Percentiles rank a stretch among this genome's conserved stretches.
Evolutionary conservation across 306 rosid genomes (phyloP).

Genomic region (Vigna hirtella): DNA sequence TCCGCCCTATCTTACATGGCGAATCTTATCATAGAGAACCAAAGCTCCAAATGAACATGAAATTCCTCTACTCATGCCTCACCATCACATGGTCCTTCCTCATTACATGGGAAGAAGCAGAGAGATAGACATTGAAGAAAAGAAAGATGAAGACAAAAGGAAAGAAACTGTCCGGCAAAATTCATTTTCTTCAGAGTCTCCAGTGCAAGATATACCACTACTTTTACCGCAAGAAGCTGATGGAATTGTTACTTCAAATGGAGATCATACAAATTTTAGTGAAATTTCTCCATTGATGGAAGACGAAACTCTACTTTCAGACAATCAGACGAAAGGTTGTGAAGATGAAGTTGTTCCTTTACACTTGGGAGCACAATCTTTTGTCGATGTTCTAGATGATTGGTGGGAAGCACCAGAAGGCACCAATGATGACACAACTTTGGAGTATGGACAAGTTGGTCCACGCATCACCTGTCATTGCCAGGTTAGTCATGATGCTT

Average conservation of each 20-base stretch:
- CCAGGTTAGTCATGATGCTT: conserved; percentile 70
- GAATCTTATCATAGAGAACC: conserved; percentile 68
- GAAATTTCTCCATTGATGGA: conserved; percentile 36
- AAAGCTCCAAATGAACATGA: conserved; percentile 91
- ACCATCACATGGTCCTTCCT: conserved; percentile 98
- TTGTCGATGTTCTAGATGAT: conserved; percentile 56
- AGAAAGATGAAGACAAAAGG: conserved; percentile 45
- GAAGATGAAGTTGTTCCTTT: conserved; percentile 54
- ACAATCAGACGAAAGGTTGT: conserved; percentile 45
- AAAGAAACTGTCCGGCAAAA: conserved; percentile 54
- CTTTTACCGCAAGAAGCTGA: conserved; percentile 75
- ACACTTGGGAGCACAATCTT: conserved; percentile 45
- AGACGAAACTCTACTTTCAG: conserved; percentile 46
- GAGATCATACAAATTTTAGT: conserved; percentile 47
- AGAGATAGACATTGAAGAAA: conserved; percentile 61
- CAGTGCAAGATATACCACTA: conserved; percentile 79
- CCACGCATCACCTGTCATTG: conserved; percentile 78
- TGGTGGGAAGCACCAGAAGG: conserved; percentile 92
- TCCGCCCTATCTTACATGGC: conserved; percentile 39
- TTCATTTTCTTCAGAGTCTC: conserved; percentile 72
- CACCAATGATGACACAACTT: conserved; percentile 57
- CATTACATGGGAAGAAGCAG: conserved; percentile 84
- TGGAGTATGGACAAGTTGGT: conserved; percentile 91
- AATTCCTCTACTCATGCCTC: conserved; percentile 97
- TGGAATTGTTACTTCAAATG: conserved; percentile 41